Evolutionary conservation across 2,329 filamentous ascomycete species (phyloP).

Genomic region (Botrytis pseudocinerea): DNA sequence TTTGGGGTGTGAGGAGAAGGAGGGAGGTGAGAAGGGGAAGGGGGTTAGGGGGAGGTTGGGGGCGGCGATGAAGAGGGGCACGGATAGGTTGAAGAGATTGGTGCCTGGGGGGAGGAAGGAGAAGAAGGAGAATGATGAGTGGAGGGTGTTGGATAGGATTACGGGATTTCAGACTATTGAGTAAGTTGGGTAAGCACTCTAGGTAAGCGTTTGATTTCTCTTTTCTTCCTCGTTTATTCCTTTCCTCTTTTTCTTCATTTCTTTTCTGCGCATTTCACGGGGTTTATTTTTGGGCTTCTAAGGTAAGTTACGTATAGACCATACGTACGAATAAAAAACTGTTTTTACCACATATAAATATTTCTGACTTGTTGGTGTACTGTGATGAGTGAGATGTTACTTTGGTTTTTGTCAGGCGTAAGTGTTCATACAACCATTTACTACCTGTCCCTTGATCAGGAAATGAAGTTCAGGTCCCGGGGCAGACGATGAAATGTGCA

Average conservation of each 20-base stretch:
- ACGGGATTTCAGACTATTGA: neutral
- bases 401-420: neutral
- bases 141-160: neutral
- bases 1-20: neutral
- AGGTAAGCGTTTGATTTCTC: neutral
- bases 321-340: neutral
- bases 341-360: neutral
- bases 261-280: neutral
- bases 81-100: neutral
- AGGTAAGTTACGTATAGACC: neutral
- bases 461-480: too few relatives aligned
- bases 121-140: neutral
- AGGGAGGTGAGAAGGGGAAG: too few relatives aligned
- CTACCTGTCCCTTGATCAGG: too few relatives aligned
- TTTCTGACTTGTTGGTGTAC: neutral
- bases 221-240: neutral
- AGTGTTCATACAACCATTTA: neutral
- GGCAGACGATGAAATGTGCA: too few relatives aligned
- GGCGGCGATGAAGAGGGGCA: neutral
- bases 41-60: neutral
- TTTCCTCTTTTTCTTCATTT: neutral
- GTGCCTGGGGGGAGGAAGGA: neutral
- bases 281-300: neutral
- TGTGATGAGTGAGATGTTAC: neutral
- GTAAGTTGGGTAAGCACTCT: neutral